Percentiles rank a stretch among this genome's conserved stretches.
Evolutionary conservation across 495 filamentous ascomycete genomes (phyloP).

Genomic region (Aspergillus asperescens): DNA sequence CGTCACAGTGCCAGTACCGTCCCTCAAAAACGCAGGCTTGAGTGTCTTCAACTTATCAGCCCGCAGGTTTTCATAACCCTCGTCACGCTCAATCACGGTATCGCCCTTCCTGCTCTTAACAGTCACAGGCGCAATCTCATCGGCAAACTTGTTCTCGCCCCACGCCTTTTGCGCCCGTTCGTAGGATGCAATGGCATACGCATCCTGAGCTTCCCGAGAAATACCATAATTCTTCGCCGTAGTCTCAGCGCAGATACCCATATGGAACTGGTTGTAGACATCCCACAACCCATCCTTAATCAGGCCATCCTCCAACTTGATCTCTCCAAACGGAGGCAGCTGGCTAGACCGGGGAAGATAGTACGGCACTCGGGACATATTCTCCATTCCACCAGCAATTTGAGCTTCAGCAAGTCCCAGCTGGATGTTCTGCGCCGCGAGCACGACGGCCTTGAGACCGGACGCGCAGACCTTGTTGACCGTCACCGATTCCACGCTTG

Average conservation of each 20-base stretch:
- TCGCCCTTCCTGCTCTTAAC: slow-evolving; percentile 81
- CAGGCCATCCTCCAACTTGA: slow-evolving; percentile 83
- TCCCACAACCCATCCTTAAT: slow-evolving; percentile 96
- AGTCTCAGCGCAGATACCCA: slow-evolving; percentile 96
- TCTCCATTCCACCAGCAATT: slow-evolving; percentile 94
- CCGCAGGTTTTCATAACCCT: slow-evolving; percentile 81
- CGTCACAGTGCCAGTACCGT: slow-evolving; percentile 83
- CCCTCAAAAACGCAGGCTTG: slow-evolving; percentile 84
- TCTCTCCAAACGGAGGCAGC: slow-evolving; percentile 75
- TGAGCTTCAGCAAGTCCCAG: slow-evolving; percentile 81
- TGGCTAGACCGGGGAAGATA: slow-evolving; percentile 74
- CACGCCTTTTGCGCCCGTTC: slow-evolving; percentile 86
- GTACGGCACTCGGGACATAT: slow-evolving; percentile 91
- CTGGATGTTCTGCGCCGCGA: slow-evolving; percentile 92
- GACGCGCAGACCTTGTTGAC: slow-evolving; percentile 98
- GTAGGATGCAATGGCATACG: slow-evolving; percentile 84
- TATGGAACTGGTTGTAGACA: slow-evolving; percentile 93
- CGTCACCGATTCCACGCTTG: slow-evolving; percentile 74
- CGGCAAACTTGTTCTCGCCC: slow-evolving; percentile 69
- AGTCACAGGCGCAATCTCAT: slow-evolving; percentile 82
- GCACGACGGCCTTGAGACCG: slow-evolving; percentile 81
- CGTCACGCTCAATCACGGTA: slow-evolving; percentile 69
- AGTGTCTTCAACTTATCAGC: slow-evolving; percentile 77
- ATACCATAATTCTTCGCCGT: slow-evolving; percentile 84
- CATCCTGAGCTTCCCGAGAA: slow-evolving; percentile 77